Percentiles rank a stretch among this genome's conserved stretches.
Evolutionary conservation across 2,329 filamentous ascomycete genomes (phyloP).

Genomic region (Aspergillus sojae): DNA sequence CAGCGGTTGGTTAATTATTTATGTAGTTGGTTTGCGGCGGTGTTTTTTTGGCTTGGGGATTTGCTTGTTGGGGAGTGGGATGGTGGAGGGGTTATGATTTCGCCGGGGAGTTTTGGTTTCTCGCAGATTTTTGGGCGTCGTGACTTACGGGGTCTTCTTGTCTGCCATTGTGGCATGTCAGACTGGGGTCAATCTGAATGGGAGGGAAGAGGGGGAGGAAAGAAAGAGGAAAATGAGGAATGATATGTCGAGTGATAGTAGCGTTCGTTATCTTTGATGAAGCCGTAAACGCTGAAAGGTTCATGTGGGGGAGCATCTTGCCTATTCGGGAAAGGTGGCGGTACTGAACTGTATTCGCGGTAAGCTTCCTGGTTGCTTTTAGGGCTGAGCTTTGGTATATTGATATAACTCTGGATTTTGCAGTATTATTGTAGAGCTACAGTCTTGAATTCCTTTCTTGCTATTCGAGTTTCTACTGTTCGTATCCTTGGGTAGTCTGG

Average conservation of each 20-base stretch:
- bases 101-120: neutral
- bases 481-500: neutral
- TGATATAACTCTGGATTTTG: neutral
- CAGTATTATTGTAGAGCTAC: neutral
- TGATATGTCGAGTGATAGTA: neutral
- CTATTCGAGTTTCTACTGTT: neutral
- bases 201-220: neutral
- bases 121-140: neutral
- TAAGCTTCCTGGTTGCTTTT: neutral
- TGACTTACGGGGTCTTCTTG: neutral
- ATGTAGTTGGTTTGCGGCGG: neutral
- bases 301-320: slow-evolving; percentile 25
- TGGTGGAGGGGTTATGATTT: neutral
- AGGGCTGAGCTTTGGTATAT: neutral
- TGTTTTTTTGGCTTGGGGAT: neutral
- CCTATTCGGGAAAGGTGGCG: slow-evolving; percentile 29
- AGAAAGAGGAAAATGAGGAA: neutral
- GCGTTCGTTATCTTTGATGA: neutral
- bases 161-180: neutral
- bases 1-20: slow-evolving; percentile 10
- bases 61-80: neutral
- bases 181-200: neutral
- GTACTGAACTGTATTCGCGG: slow-evolving; percentile 1
- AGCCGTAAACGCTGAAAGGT: neutral
- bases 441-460: neutral